Base-by-base conservation (phyloP, 2,329 filamentous ascomycete genomes). In the Calycina herbarum region DNA sequence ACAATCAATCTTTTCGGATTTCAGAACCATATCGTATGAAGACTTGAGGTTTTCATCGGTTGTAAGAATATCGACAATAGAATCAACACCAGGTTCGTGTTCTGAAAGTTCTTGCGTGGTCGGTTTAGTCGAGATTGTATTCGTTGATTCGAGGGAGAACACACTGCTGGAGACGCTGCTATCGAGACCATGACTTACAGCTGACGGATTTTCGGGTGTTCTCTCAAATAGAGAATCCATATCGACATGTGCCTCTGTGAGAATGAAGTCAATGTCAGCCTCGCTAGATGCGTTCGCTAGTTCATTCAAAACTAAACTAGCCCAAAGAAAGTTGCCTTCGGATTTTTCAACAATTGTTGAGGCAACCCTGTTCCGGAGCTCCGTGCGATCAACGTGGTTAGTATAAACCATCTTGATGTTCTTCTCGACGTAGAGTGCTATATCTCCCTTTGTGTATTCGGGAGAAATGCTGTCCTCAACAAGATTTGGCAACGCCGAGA, bases 251-350 rank as follows among this genome's bases (percentile, higher is more conserved):
- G 56, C 33, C 4, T 62, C n/a, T 15, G 17, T 40, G 7, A 62
- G 20, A 13, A 57, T 57, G n/a, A 4, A 5, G 6, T 38, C 51
- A 27, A 60, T 60, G 7, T 48, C 58, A 15, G 58, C 7, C 24
- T 33, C 15, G n/a, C 27, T 61, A 45, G 13, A 54, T 10, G 27
- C 40, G 7, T 54, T 33, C 7, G 17, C 27, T 6, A 61, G 31
- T 31, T 61, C 27, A 7, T 61, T 11, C 7, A 60, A n/a, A 5
- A 62, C 45, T 6, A 57, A 33, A 31, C 27, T 24, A 57, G 35
- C 51, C 61, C 61, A 62, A 3, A 62, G 27, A 24, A 62, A 62
- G 38, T 11, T 38, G 5, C 33, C 61, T 42, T 57, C 51, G 15
- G 51, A 62, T 29, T 57, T 62, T n/a, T 24, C 31, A 7, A 62